Base-by-base conservation (phyloP, 108 stramenopile genomes). In the Cyclotella atomus region DNA sequence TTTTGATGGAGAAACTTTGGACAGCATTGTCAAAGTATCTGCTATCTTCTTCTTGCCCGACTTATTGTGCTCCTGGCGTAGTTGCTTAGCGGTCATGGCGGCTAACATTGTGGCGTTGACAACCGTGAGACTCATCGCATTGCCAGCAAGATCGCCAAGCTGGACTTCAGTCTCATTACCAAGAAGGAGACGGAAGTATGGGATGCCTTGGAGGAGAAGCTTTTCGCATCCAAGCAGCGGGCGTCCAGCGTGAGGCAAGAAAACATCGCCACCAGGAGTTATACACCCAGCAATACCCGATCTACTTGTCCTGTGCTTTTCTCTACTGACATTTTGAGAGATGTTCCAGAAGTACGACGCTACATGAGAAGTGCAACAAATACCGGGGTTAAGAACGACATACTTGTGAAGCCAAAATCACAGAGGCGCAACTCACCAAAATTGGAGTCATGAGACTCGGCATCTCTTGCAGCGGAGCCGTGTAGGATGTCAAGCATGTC, bases 151-250 rank as follows among this genome's bases (percentile, higher is more conserved):
- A 77, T 93, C 92, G 25, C 84, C 83, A 6, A 93, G 78, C 33
- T 93, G 84, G 0, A 93, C 92, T 68, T 93, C 92, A 2, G 88
- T 87, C 77, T 93, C 92, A 25, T 87, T 84, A 19, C 85, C 88
- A 19, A 93, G 82, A 27, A 75, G 29, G 16, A 93, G 80, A 17
- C 92, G 73, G 21, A 86, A 93, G 59, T 75, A 93, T 14, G 92
- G 92, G 20, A 93, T 90, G 20, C 92, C 85, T 65, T 93, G 92
- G 3, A 93, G 60, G 10, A 93, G 65, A 0, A 90, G 84, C 73
- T 93, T 93, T 68, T 93, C 92, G 59, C 80, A 85, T 24, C 92
- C 89, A 29, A 92, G 59, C 20, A 92, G 45, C 1, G 84, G 75
- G 20, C 92, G 77, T 16, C 92, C 92, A 44, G 64, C 57, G 65